These are phyloP conservation scores for Danielia oregonensis DNA, from an alignment of 805 yeast genomes.

Conservation along the genomic window DNA sequence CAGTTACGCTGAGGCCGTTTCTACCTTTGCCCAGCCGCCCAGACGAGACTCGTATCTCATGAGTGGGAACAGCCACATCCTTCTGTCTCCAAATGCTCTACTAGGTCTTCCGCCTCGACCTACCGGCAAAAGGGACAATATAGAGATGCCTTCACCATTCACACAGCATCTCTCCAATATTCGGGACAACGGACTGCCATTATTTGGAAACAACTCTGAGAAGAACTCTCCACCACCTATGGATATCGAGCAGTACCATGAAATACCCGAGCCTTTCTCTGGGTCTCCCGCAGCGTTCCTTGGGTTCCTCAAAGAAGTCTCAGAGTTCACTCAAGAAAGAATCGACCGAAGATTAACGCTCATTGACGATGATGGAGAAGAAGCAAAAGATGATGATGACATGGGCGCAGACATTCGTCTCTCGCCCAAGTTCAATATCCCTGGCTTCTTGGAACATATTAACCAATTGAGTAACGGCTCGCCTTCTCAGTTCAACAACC, in stretches of 20 bases:
- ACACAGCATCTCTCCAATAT: no score
- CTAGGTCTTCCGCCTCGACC: no score
- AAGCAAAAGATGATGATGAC: not conserved
- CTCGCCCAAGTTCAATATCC: slow-evolving; percentile 9
- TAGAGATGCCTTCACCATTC: no score
- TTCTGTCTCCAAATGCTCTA: no score
- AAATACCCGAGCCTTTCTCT: slow-evolving; percentile 1
- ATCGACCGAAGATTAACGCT: slow-evolving; percentile 2
- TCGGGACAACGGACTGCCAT: no score
- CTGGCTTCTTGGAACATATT: slow-evolving; percentile 12
- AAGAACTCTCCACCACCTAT: slow-evolving; percentile 1
- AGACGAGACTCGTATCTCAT: no score
- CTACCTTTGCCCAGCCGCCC: no score
- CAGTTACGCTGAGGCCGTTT: no score
- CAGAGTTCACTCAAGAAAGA: slow-evolving; percentile 7
- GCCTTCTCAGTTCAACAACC: slow-evolving; percentile 4
- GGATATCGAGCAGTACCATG: not conserved
- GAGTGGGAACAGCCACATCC: no score
- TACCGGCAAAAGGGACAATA: no score
- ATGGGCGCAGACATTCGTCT: not conserved
- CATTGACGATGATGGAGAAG: not conserved
- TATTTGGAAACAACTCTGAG: no score
- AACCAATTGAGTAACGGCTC: slow-evolving; percentile 8
- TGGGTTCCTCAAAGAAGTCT: slow-evolving; percentile 23
- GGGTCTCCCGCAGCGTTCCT: slow-evolving; percentile 23